A percentile compares a stretch with the other conserved stretches of the same genome.
These are phyloP conservation scores for Hyphopichia fennica DNA, from an alignment of 1,139 yeast species.

Conservation along the genomic window DNA sequence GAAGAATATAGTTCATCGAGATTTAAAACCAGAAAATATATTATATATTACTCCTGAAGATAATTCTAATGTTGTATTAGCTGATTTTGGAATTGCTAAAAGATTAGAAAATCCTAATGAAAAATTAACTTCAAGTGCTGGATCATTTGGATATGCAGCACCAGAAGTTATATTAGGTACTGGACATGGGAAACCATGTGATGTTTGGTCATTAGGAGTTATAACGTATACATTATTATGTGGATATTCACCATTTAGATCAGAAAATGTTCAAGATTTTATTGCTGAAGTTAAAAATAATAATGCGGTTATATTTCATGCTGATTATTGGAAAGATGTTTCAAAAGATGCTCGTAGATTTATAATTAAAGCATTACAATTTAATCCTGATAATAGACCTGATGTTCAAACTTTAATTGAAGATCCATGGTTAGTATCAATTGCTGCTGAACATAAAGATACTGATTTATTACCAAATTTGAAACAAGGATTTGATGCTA, in stretches of 20 bases:
- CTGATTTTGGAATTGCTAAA: constrained; percentile 93
- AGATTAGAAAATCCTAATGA: constrained; percentile 59
- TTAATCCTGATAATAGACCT: constrained; percentile 65
- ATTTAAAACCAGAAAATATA: constrained; percentile 86
- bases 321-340: constrained; percentile 81
- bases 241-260: constrained; percentile 90
- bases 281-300: constrained; percentile 70
- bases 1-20: constrained; percentile 82
- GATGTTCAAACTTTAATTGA: constrained; percentile 62
- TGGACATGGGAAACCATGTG: constrained; percentile 93
- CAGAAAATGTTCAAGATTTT: constrained; percentile 81
- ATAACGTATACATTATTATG: constrained; percentile 86
- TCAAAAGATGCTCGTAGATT: constrained; percentile 75
- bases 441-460: constrained; percentile 47
- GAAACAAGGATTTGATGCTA: constrained; percentile 77
- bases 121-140: constrained; percentile 75
- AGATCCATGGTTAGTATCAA: constrained; percentile 68
- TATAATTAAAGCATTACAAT: constrained; percentile 63
- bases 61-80: constrained; percentile 73
- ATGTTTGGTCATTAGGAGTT: constrained; percentile 90
- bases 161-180: constrained; percentile 78
- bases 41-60: constrained; percentile 55
- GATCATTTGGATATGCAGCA: constrained; percentile 92
- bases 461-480: constrained; percentile 69
- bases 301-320: constrained; percentile 78